Conservation (phyloP, 306 rosid species). For the Gleditsia sinensis region DNA sequence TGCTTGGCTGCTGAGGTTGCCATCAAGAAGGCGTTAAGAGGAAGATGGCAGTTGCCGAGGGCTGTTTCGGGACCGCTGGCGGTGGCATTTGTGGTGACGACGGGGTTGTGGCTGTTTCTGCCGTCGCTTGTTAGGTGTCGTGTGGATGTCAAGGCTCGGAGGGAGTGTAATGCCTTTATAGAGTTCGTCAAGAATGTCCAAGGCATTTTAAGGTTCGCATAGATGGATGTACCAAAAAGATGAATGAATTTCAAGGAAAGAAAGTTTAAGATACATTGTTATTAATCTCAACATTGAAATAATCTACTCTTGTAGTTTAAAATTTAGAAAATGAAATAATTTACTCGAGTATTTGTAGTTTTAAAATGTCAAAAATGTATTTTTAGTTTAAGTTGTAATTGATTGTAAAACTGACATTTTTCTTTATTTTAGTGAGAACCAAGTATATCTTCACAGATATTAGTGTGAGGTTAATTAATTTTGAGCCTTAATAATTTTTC, state of each 20-base stretch:
- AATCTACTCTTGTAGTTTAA: no score
- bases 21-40: conserved; percentile 4
- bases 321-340: no score
- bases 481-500: no score
- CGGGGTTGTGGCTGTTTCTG: conserved; percentile 28
- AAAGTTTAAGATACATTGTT: no score
- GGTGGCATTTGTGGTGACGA: conserved; percentile 23
- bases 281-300: no score
- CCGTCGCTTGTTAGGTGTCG: conserved; percentile 39
- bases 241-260: background rate
- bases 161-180: conserved; percentile 20
- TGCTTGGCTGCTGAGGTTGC: conserved; percentile 31
- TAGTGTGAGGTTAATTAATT: no score
- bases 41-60: conserved; percentile 22
- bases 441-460: no score
- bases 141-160: conserved; percentile 27
- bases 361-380: no score
- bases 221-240: background rate
- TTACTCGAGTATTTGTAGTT: no score
- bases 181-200: background rate
- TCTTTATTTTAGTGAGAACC: no score
- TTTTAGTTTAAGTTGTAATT: no score
- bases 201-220: background rate
- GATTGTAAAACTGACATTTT: no score
- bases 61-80: conserved; percentile 17